These are phyloP conservation scores for Eucalyptus tenuipes DNA, from an alignment of 345 rosid species.

Conservation along the genomic window DNA sequence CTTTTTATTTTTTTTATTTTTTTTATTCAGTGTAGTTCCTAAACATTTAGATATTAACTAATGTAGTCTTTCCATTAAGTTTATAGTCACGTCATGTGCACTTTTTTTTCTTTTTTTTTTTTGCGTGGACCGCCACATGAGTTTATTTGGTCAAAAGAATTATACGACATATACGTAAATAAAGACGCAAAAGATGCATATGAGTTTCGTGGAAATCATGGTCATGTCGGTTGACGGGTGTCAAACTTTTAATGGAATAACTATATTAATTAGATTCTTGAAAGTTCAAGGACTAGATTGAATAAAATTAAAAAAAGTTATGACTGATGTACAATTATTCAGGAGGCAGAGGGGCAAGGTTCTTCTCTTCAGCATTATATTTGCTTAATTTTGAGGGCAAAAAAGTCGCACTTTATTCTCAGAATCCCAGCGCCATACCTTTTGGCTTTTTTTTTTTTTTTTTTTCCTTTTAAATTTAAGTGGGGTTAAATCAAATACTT, in stretches of 20 bases:
- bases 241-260: background rate
- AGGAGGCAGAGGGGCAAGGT: background rate
- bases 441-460: background rate
- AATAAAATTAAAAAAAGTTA: background rate
- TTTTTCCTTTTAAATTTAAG: background rate
- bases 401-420: background rate
- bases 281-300: background rate
- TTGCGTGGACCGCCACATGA: background rate
- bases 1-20: too few species aligned
- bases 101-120: background rate
- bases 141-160: background rate
- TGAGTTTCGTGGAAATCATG: background rate
- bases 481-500: background rate
- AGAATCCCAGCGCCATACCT: background rate
- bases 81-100: background rate
- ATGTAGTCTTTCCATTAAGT: background rate
- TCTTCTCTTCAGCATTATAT: background rate
- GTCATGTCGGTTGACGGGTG: accelerated
- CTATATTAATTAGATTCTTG: background rate
- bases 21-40: background rate
- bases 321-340: background rate
- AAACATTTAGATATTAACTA: background rate
- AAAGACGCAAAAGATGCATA: background rate
- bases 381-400: background rate
- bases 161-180: background rate